These are phyloP conservation scores for Trifolium pratense DNA, from an alignment of 306 rosid genomes.

Conservation along the genomic window DNA sequence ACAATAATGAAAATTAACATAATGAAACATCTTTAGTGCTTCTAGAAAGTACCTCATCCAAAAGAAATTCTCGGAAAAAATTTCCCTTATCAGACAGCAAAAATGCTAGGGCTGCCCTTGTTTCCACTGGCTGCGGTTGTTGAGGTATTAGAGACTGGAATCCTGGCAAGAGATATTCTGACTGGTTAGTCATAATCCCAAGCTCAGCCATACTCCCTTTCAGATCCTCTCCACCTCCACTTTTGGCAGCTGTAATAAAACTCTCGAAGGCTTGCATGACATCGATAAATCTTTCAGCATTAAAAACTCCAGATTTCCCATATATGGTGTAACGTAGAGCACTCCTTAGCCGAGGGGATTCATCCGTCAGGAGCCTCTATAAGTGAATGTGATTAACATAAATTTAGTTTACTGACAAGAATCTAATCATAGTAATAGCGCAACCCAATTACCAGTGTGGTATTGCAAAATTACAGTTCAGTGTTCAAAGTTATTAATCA, in stretches of 20 bases:
- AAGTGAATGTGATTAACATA: conserved; percentile 37
- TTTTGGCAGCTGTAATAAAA: conserved; percentile 97
- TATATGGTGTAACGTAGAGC: conserved; percentile 95
- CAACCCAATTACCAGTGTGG: conserved; percentile 8
- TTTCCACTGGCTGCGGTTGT: conserved; percentile 69
- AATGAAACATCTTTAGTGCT: conserved; percentile 34
- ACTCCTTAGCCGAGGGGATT: conserved; percentile 86
- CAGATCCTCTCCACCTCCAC: conserved; percentile 92
- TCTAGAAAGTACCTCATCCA: conserved; percentile 81
- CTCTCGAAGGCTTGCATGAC: conserved; percentile 98
- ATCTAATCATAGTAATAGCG: conserved; percentile 22
- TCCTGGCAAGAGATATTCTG: conserved; percentile 57
- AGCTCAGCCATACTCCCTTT: conserved; percentile 93
- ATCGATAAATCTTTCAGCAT: conserved; percentile 98
- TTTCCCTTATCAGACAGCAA: conserved; percentile 86
- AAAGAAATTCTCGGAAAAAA: conserved; percentile 95
- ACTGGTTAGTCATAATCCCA: conserved; percentile 59
- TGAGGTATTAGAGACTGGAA: conserved; percentile 53
- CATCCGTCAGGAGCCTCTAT: conserved; percentile 97
- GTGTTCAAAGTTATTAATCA: conserved; percentile 21
- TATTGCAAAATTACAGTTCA: conserved; percentile 33
- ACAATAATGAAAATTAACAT: conserved; percentile 26
- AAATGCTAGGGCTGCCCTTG: conserved; percentile 93
- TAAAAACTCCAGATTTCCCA: conserved; percentile 92
- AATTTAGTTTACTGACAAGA: conserved; percentile 34